Evolutionary conservation across 208 protist genomes (phyloP), one percentile per base, ranked within the genome.

Genomic region (Porcisia deanei): DNA sequence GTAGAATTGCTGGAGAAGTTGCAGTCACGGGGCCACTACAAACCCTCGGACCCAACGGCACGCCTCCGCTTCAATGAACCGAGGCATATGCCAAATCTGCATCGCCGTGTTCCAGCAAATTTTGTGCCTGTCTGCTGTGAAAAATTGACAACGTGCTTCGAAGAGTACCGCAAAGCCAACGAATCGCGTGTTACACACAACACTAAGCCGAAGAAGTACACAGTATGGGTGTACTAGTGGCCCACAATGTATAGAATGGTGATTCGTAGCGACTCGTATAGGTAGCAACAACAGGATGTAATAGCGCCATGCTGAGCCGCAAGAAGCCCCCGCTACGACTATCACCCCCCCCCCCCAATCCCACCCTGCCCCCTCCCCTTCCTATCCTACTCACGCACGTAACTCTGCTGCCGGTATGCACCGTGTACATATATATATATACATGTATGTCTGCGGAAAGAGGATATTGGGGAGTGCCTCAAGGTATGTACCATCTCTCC

Each of bases 41-140:
- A 60, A 34, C 73, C 52, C 53, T 77, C 79, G 25, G 60, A 82
- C 68, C 79, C 75, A n/a, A 79, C 77, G 45, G 70, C 75, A 37
- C 75, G 83, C 41, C 41, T 43, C 25, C 37, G 63, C 59, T 47
- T 68, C 25, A 86, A 84, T 71, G 79, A 80, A 66, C 81, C 79
- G 2, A 77, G 67, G 65, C 37, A 71, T 45, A 76, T 87, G 77
- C 81, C 81, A n/a, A 65, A 85, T 49, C 77, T 89, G 41, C 73
- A 81, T 20, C 71, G 70, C 65, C 87, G 87, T 70, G 81, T 85
- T 22, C 59, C 75, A 4, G 60, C 30, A 8, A 70, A 81, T n/a
- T 86, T 85, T 57, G 82, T 82, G 20, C 85, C 85, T 10, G 54
- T 37, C 9, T 90, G 88, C 67, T 77, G 73, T 12, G 30, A 68